These are phyloP conservation scores for Musa beccarii DNA, from an alignment of 176 grass and related monocot species.

Conservation along the genomic window DNA sequence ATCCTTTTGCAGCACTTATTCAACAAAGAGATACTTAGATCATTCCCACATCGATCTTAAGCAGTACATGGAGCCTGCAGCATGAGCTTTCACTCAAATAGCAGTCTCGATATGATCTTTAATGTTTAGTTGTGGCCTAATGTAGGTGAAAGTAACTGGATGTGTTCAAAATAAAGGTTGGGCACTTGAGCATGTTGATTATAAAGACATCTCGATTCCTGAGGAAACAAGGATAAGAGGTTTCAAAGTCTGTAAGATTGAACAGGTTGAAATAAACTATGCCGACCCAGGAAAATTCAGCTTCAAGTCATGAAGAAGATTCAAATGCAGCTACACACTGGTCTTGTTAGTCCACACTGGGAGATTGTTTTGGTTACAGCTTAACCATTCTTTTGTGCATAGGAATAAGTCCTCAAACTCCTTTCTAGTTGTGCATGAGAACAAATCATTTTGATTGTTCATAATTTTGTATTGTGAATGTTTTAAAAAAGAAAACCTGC, in stretches of 20 bases:
- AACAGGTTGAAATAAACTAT: constrained; percentile 61
- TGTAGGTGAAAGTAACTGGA: constrained; percentile 53
- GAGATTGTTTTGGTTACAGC: not conserved
- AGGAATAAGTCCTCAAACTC: not conserved
- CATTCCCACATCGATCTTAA: not conserved
- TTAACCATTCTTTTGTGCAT: not conserved
- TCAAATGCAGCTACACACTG: too few species aligned
- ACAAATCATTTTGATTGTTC: not conserved
- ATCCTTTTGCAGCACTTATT: not conserved
- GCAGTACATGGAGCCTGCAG: not conserved
- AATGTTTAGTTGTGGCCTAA: not conserved
- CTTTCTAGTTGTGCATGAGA: not conserved
- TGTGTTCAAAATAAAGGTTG: constrained; percentile 52
- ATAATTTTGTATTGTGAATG: not conserved
- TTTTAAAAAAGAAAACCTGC: too few species aligned
- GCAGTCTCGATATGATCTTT: not conserved
- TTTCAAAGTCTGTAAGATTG: constrained; percentile 66
- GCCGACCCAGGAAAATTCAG: constrained; percentile 28
- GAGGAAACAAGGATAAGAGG: constrained; percentile 74
- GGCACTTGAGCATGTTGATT: constrained; percentile 47
- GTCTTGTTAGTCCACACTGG: too few species aligned
- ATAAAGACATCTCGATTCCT: constrained; percentile 59
- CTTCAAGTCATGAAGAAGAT: constrained; percentile 6
- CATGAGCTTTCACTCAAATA: not conserved
- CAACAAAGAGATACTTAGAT: not conserved